Evolutionary conservation across 441 rosid genomes (phyloP).

Genomic region (Iberis amara): DNA sequence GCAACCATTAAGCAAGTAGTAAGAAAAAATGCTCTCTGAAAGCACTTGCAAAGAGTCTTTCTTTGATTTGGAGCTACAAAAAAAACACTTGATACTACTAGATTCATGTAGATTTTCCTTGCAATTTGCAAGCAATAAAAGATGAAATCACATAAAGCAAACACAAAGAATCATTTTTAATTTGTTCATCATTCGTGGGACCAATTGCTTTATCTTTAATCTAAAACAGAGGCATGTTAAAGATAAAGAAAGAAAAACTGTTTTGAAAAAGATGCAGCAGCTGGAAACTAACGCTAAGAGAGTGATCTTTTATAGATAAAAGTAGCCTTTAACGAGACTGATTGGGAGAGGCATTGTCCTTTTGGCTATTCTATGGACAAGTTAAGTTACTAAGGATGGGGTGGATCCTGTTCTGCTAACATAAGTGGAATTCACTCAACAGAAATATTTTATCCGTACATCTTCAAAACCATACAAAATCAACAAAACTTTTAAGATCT

Average conservation of each 20-base stretch:
- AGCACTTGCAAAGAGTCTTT: slow-evolving; percentile 28
- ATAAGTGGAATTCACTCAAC: slow-evolving; percentile 20
- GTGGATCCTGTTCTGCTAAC: slow-evolving; percentile 22
- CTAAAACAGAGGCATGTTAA: slow-evolving; percentile 14
- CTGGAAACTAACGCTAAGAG: slow-evolving; percentile 17
- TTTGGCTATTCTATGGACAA: slow-evolving; percentile 20
- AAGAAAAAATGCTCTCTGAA: slow-evolving; percentile 9
- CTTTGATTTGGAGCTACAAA: slow-evolving; percentile 31
- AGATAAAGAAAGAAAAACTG: slow-evolving; percentile 22
- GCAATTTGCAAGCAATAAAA: slow-evolving; percentile 29
- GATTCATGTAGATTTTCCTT: slow-evolving; percentile 32
- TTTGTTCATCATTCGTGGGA: slow-evolving; percentile 20
- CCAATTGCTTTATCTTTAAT: slow-evolving; percentile 20
- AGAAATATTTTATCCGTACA: slow-evolving; percentile 26
- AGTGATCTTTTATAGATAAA: slow-evolving; percentile 18
- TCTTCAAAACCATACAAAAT: slow-evolving; percentile 7
- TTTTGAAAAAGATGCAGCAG: slow-evolving; percentile 11
- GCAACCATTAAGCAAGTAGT: slow-evolving; percentile 24
- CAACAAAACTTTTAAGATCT: slow-evolving; percentile 17
- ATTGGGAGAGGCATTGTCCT: slow-evolving; percentile 21
- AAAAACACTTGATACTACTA: slow-evolving; percentile 24
- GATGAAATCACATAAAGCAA: slow-evolving; percentile 16
- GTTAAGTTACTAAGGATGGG: slow-evolving; percentile 17
- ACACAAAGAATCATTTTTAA: slow-evolving; percentile 24
- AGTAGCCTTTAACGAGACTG: slow-evolving; percentile 19